Base-by-base conservation (phyloP, 176 grass and related monocot genomes). In the Carex parvula region DNA sequence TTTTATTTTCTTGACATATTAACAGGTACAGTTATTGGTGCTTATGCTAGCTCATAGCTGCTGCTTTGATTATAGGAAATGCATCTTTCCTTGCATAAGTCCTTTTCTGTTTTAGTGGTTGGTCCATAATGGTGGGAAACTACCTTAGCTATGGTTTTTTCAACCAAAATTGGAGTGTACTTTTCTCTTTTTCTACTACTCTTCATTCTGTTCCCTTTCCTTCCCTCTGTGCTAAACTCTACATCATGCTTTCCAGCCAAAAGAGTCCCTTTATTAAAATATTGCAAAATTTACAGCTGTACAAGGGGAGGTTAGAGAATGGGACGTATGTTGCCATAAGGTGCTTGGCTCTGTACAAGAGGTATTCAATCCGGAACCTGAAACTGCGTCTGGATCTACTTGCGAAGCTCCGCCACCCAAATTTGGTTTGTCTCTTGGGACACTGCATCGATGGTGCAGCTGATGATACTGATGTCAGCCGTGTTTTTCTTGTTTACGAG, bases 341-440 rank as follows among this genome's bases (percentile, higher is more conserved):
- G 89, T 98, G 95, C 83, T 86, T 98, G 89, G 72, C 91, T 84
- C 64, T 98, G 75, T 92, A 90, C 86, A 90, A 94, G 30, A 80
- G 84, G 73, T 89, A 98, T 85, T 94, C 95, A 54, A 94, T 98
- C 75, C 92, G 95, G 81, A 98, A 98, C 81, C 77, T 98, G 65
- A 94, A 93, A 82, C 92, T 98, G 74, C 95, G 95, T n/a, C 86
- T 98, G 69, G 95, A 94, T 90, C 89, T 98, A 42, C 92, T 98
- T n/a, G 89, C 91, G 32, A 98, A 98, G 85, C 88, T 98, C 82
- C 92, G 89, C 64, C 95, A 98, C 65, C 91, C 88, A 60, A 94
- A 94, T 90, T 87, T 98, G 75, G 92, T 98, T 85, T 89, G 89
- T 87, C 89, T 93, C 33, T 90, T 98, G 91, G 95, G 95, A 26